Evolutionary conservation across 2,329 filamentous ascomycete genomes (phyloP).

Genomic region (Lasiodiplodia sp.): DNA sequence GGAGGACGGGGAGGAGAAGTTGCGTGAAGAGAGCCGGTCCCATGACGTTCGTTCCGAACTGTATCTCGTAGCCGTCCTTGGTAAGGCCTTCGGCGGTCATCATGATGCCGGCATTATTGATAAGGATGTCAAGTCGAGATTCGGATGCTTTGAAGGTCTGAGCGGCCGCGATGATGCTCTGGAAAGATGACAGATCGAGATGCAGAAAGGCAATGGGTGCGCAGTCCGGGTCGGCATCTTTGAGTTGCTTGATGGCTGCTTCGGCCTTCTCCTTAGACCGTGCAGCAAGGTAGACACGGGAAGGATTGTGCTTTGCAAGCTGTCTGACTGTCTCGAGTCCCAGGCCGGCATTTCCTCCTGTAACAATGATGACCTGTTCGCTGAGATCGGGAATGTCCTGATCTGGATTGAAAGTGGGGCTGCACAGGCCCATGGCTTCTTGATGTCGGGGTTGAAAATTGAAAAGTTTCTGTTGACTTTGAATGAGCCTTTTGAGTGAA

Average conservation of each 20-base stretch:
- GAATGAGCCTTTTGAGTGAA: too few relatives aligned
- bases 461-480: too few relatives aligned
- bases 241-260: slow-evolving; percentile 47
- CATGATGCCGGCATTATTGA: slow-evolving; percentile 58
- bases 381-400: slow-evolving; percentile 50
- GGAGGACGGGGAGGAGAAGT: slow-evolving; percentile 53
- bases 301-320: slow-evolving; percentile 53
- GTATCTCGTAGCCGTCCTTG: slow-evolving; percentile 58
- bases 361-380: slow-evolving; percentile 52
- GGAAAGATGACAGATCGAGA: slow-evolving; percentile 53
- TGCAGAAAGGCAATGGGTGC: slow-evolving; percentile 48
- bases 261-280: slow-evolving; percentile 52
- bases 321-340: slow-evolving; percentile 55
- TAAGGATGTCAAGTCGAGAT: slow-evolving; percentile 54
- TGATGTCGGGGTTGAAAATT: too few relatives aligned
- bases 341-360: slow-evolving; percentile 54
- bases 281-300: slow-evolving; percentile 56
- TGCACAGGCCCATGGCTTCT: too few relatives aligned
- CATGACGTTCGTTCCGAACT: slow-evolving; percentile 61
- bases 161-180: slow-evolving; percentile 47
- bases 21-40: slow-evolving; percentile 58
- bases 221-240: slow-evolving; percentile 44
- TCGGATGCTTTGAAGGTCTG: slow-evolving; percentile 44
- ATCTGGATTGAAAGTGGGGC: too few relatives aligned
- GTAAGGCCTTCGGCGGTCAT: slow-evolving; percentile 47